phyloP scores from a whole-genome alignment of 1,284 basidiomycete genomes.

The Salmacisia buchloeana region DNA sequence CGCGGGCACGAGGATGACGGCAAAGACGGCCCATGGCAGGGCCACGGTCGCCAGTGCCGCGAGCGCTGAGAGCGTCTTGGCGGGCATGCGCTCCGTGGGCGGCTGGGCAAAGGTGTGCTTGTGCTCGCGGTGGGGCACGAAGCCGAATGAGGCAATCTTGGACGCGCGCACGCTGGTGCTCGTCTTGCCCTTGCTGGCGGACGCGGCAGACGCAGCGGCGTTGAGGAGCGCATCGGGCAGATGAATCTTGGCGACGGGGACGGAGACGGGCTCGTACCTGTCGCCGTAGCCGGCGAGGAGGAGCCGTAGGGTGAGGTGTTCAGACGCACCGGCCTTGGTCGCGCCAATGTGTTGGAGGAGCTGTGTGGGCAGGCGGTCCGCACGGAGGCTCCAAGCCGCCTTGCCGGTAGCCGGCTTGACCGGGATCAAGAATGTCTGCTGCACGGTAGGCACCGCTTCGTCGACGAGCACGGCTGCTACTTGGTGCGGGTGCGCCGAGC shows the following conservation, averaged over 20 bases:
- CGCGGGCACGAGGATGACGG: conserved; percentile 8
- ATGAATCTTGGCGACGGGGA: conserved; percentile 9
- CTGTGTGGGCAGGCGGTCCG: neutral
- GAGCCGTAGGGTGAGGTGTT: conserved; percentile 7
- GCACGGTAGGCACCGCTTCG: conserved; percentile 8
- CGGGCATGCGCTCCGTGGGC: conserved; percentile 37
- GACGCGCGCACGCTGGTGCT: neutral
- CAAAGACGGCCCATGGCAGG: conserved; percentile 30
- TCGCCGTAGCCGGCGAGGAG: neutral
- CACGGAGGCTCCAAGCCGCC: conserved; percentile 26
- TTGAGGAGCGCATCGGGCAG: conserved; percentile 17
- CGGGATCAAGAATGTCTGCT: conserved; percentile 20
- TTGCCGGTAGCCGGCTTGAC: conserved; percentile 30
- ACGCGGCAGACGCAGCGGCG: neutral
- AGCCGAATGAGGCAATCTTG: conserved; percentile 3
- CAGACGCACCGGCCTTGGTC: conserved; percentile 15
- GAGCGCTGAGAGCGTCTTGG: conserved; percentile 23
- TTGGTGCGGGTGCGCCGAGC: conserved; percentile 25
- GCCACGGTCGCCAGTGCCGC: conserved; percentile 26
- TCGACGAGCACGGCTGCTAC: conserved; percentile 25
- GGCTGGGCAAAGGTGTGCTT: conserved; percentile 34
- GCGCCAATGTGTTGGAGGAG: neutral
- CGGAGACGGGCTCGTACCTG: neutral
- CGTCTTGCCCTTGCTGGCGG: neutral
- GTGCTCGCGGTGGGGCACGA: conserved; percentile 17